Evolutionary conservation across 371 early-diverging fungal genomes (phyloP).

Genomic region (Mortierella polycephala): DNA sequence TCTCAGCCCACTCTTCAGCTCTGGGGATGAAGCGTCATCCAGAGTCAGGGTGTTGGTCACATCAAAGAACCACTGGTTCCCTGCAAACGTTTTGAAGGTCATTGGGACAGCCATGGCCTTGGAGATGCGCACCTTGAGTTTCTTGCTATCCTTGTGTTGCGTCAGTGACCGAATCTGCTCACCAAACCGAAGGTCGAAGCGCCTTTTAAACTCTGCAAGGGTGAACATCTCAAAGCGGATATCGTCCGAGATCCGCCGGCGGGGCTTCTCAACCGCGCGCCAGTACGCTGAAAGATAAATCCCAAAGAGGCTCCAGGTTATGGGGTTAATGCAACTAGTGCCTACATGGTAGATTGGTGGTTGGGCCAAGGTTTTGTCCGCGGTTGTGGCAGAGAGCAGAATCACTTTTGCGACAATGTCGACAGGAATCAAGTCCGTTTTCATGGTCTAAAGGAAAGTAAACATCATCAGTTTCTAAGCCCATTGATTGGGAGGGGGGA

Average conservation of each 20-base stretch:
- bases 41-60: slow-evolving; percentile 28
- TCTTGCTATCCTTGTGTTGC: slow-evolving; percentile 30
- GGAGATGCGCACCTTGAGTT: slow-evolving; percentile 37
- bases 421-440: slow-evolving; percentile 67
- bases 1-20: slow-evolving; percentile 37
- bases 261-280: slow-evolving; percentile 36
- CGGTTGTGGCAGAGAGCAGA: slow-evolving; percentile 52
- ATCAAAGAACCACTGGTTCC: slow-evolving; percentile 50
- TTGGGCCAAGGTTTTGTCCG: slow-evolving; percentile 3
- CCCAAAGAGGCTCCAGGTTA: slow-evolving; percentile 52
- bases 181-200: slow-evolving; percentile 47
- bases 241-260: slow-evolving; percentile 40
- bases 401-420: slow-evolving; percentile 56
- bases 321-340: slow-evolving; percentile 49
- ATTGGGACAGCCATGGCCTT: slow-evolving; percentile 45
- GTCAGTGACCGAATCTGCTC: slow-evolving; percentile 45
- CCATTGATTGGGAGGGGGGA: background rate
- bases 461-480: slow-evolving; percentile 12
- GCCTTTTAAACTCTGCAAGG: slow-evolving; percentile 30
- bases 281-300: slow-evolving; percentile 33
- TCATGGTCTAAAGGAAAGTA: slow-evolving; percentile 53
- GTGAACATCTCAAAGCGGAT: slow-evolving; percentile 46
- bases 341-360: slow-evolving; percentile 52
- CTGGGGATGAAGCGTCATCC: slow-evolving; percentile 39
- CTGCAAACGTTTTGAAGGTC: slow-evolving; percentile 39